phyloP scores from a whole-genome alignment of 2,329 filamentous ascomycete species.

The Calycina marina region DNA sequence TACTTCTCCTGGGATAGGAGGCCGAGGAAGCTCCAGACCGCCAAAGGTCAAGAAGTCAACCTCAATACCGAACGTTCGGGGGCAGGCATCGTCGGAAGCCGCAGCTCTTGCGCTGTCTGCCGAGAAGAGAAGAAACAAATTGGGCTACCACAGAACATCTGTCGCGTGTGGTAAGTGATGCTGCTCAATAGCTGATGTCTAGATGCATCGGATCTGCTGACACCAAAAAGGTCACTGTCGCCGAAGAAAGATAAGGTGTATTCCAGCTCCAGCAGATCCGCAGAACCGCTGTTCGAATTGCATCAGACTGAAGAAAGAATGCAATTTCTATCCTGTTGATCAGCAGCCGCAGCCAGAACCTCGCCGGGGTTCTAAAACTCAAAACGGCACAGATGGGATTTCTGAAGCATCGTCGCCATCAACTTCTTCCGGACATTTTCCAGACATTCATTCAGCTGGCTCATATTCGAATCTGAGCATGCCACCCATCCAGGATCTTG shows the following conservation, averaged over 20 bases:
- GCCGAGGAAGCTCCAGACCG: slow-evolving; percentile 10
- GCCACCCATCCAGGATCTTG: slow-evolving; percentile 31
- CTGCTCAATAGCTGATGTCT: no score
- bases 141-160: slow-evolving; percentile 89
- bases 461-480: slow-evolving; percentile 30
- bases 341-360: slow-evolving; percentile 43
- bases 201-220: no score
- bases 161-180: slow-evolving; percentile 78
- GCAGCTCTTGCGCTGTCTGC: slow-evolving; percentile 25
- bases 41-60: slow-evolving; percentile 30
- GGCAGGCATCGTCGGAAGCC: slow-evolving; percentile 23
- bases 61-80: slow-evolving; percentile 34
- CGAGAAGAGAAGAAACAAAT: slow-evolving; percentile 71
- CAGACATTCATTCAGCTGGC: slow-evolving; percentile 27
- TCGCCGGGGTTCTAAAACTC: slow-evolving; percentile 26
- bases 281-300: slow-evolving; percentile 80
- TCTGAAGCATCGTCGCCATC: slow-evolving; percentile 36
- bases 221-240: slow-evolving; percentile 65
- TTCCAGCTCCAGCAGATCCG: slow-evolving; percentile 56
- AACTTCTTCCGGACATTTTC: slow-evolving; percentile 27
- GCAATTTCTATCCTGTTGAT: slow-evolving; percentile 82
- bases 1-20: slow-evolving; percentile 10
- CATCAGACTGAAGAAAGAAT: slow-evolving; percentile 87
- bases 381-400: slow-evolving; percentile 18
- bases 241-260: slow-evolving; percentile 83